Evolutionary conservation across 805 yeast genomes (phyloP), one percentile per base, ranked within the genome.

Genomic region (Wickerhamomyces strasburgensis): DNA sequence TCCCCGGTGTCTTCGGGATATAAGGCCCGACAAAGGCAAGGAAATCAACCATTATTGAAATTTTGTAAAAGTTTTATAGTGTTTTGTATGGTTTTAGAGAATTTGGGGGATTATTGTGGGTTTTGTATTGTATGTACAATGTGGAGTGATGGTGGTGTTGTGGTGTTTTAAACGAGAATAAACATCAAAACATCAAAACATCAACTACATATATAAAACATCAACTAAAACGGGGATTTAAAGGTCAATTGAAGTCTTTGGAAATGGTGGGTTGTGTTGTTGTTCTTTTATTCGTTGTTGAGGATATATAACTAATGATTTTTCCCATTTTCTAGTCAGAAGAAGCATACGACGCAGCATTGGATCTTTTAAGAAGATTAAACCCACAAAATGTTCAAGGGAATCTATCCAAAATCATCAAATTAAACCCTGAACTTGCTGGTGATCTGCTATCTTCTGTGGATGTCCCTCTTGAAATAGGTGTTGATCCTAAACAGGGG

Each of bases 361-460:
- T 86, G 34, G 94, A 85, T 54, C 69, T 85, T 26, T 67, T 85
- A 33, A 75, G 93, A 45, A 77, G 95, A 40, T 64, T 85, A 39
- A 76, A 84, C 53, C 95, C 95, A 14, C 69, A 73, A 32, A 63
- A 76, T 37, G 69, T 82, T 27, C 44, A 73, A 10, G 43, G 55
- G 17, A 68, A 72, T 43, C 50, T 72, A 24, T 58, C 62, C 18
- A 64, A 70, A 44, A 51, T 77, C 29, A 50, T 58, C 17, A 72
- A 75, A 46, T 53, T 78, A 40, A 70, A 73, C 37, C 64, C 64
- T 11, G 82, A 75, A 21, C 61, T 89, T 24, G 94, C 96, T 3
- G 95, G 84, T 56, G 98, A 90, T 46, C 68, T 90, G 42, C 67
- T 90, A 33, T 75, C 95, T 5, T 74, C 93, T 0, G 88, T 90